A percentile compares a stretch with the other conserved stretches of the same genome.
phyloP scores from a whole-genome alignment of 2,329 filamentous ascomycete species.

The Pseudopithomyces maydicus region DNA sequence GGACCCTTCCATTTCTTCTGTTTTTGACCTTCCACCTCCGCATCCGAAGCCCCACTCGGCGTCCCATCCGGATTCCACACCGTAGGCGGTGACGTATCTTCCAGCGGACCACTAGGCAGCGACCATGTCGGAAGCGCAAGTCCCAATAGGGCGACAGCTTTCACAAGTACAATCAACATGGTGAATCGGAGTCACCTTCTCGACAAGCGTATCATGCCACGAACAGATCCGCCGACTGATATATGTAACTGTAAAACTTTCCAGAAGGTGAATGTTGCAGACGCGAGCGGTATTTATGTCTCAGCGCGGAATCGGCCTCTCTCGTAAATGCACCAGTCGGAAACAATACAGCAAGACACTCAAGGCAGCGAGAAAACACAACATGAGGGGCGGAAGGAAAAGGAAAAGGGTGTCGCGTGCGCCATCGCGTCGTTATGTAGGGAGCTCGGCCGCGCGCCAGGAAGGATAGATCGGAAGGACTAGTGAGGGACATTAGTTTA shows the following conservation, averaged over 20 bases:
- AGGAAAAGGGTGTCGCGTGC: not conserved
- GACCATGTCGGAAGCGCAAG: not conserved
- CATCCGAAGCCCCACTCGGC: not conserved
- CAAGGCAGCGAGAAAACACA: not conserved
- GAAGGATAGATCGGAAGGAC: no score
- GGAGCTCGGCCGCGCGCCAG: no score
- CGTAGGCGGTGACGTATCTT: not conserved
- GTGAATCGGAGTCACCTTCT: no score
- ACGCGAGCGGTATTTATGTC: not conserved
- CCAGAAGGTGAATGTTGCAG: no score
- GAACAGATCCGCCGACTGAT: no score
- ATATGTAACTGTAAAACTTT: no score
- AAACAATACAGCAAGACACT: not conserved
- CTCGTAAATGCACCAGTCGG: not conserved
- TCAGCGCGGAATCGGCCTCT: not conserved
- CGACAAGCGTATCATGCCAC: no score
- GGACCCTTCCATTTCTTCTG: constrained; percentile 15
- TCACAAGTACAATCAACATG: no score
- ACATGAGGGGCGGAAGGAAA: not conserved
- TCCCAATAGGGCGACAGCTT: no score
- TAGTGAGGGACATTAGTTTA: no score
- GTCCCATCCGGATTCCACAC: not conserved
- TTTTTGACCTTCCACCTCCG: constrained; percentile 15
- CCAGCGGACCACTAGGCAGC: not conserved
- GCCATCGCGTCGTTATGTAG: not conserved